Conservation (phyloP, 2,329 filamentous ascomycete genomes). For the Scedosporium aurantiacum region DNA sequence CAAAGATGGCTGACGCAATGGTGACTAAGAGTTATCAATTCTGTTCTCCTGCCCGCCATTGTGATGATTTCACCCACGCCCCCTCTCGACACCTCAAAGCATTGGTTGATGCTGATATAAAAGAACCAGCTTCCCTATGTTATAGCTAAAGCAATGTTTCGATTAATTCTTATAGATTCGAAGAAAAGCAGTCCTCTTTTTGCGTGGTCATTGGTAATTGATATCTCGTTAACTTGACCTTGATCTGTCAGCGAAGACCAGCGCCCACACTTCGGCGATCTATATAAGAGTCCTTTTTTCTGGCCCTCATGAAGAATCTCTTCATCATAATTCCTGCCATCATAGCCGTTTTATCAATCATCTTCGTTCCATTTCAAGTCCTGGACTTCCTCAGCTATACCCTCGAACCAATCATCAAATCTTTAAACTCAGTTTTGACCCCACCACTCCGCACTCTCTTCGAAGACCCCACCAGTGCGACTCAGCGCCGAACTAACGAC, state of each 20-base stretch:
- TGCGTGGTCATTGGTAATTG: constrained; percentile 1
- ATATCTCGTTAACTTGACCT: background rate
- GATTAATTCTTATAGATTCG: background rate
- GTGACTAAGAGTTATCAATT: background rate
- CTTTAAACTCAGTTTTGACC: background rate
- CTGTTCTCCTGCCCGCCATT: too few species aligned
- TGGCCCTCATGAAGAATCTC: constrained; percentile 19
- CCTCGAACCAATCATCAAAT: background rate
- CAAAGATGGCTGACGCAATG: background rate
- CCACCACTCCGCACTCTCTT: constrained; percentile 13
- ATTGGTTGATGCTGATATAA: too few species aligned
- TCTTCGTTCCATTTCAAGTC: constrained; percentile 12
- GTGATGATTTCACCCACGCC: too few species aligned
- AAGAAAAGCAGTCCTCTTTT: background rate
- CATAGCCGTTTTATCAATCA: constrained; percentile 18
- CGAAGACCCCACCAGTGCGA: constrained; percentile 10
- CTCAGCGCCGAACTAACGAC: constrained; percentile 6
- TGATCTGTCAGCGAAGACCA: background rate
- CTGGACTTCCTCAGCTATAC: background rate
- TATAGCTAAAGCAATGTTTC: background rate
- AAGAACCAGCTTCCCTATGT: background rate
- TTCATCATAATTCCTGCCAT: constrained; percentile 18
- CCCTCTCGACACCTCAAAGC: too few species aligned
- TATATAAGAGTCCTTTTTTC: background rate
- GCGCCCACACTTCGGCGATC: background rate